Conservation (phyloP, 208 protist genomes). For the Zelonia costaricensis region DNA sequence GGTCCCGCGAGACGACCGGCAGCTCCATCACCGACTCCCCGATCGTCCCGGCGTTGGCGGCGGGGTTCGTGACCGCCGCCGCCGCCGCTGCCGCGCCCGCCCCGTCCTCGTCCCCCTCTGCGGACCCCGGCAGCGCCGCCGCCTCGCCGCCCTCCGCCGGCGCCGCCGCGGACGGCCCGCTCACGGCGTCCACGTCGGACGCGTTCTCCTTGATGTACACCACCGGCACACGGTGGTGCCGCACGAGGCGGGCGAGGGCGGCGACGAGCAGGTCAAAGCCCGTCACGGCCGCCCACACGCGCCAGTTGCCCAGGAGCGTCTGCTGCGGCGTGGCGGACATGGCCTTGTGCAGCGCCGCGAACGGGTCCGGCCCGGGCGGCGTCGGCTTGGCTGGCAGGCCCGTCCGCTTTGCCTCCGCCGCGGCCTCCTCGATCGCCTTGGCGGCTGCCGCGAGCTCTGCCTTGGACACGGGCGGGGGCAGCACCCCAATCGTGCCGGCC, state of each 20-base stretch:
- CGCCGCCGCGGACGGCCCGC: neutral
- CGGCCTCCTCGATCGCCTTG: constrained; percentile 14
- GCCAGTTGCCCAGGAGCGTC: constrained; percentile 60
- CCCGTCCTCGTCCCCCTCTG: neutral
- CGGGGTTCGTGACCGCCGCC: neutral
- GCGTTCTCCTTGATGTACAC: constrained; percentile 57
- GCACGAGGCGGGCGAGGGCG: constrained; percentile 56
- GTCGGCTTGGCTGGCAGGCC: constrained; percentile 4
- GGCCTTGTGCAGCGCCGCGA: constrained; percentile 22
- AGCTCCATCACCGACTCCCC: constrained; percentile 12
- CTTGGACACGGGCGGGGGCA: constrained; percentile 11
- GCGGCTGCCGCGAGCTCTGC: constrained; percentile 15
- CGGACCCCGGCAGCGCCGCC: neutral
- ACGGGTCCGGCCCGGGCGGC: constrained; percentile 4
- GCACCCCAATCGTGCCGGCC: constrained; percentile 24
- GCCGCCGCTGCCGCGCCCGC: constrained; percentile 2
- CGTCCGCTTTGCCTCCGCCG: constrained; percentile 6
- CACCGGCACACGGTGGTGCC: constrained; percentile 62
- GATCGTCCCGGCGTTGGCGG: constrained; percentile 11
- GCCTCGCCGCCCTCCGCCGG: constrained; percentile 3
- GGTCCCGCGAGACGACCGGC: constrained; percentile 58
- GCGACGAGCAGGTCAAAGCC: constrained; percentile 55
- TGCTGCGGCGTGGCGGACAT: constrained; percentile 36
- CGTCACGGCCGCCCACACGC: constrained; percentile 48
- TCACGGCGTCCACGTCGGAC: constrained; percentile 10